phyloP scores from a whole-genome alignment of 257 asterid genomes.

The Penstemon barbatus region DNA sequence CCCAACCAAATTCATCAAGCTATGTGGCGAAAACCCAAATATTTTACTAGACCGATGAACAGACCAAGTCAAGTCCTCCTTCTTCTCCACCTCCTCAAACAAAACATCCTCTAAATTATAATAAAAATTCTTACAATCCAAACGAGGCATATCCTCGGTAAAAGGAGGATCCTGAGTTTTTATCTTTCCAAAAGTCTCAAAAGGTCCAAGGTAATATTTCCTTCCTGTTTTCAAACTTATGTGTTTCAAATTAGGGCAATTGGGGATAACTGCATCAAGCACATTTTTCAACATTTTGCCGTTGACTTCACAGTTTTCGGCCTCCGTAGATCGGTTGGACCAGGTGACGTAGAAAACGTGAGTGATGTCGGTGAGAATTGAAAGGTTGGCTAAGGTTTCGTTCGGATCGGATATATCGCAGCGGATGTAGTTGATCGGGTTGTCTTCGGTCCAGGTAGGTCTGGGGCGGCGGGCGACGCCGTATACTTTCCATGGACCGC shows the following conservation, averaged over 20 bases:
- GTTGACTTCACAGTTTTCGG: constrained; percentile 27
- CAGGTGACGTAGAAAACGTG: constrained; percentile 41
- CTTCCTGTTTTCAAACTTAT: constrained; percentile 36
- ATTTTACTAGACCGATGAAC: constrained; percentile 33
- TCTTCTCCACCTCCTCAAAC: constrained; percentile 36
- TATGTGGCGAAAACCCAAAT: constrained; percentile 37
- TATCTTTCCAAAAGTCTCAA: constrained; percentile 24
- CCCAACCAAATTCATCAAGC: constrained; percentile 33
- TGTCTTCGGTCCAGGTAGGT: constrained; percentile 31
- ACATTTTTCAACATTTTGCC: constrained; percentile 38
- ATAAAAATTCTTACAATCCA: constrained; percentile 25
- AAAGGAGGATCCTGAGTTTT: constrained; percentile 31
- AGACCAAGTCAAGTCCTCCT: constrained; percentile 40
- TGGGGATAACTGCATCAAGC: constrained; percentile 35
- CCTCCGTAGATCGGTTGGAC: constrained; percentile 26
- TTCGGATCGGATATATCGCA: constrained; percentile 32
- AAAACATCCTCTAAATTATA: constrained; percentile 36
- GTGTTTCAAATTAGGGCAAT: constrained; percentile 37
- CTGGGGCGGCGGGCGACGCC: constrained; percentile 41
- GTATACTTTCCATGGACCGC: constrained; percentile 48
- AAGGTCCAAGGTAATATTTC: constrained; percentile 33
- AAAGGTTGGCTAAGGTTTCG: constrained; percentile 27
- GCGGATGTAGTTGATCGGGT: constrained; percentile 28
- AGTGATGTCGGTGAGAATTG: constrained; percentile 33
- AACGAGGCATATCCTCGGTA: constrained; percentile 31